Percentiles rank a stretch among this genome's conserved stretches.
These are phyloP conservation scores for Urochloa ruziziensis DNA, from an alignment of 176 grass and related monocot genomes.

Conservation along the genomic window DNA sequence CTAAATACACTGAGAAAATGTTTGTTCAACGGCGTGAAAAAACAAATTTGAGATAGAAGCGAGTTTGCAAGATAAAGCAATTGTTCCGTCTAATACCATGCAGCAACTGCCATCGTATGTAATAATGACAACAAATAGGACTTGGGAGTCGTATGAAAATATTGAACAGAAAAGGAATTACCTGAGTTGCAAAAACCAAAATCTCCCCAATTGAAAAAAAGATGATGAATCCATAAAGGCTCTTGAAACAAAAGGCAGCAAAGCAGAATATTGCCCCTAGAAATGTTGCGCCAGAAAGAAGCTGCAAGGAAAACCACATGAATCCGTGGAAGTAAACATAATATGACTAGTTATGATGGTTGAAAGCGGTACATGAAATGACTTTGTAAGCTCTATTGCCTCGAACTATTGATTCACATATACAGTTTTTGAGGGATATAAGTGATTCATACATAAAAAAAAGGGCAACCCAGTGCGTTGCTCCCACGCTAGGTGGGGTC, in stretches of 20 bases:
- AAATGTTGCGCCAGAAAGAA: conserved; percentile 91
- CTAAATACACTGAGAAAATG: conserved; percentile 5
- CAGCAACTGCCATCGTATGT: not conserved
- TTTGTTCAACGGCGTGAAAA: not conserved
- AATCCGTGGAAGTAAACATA: conserved; percentile 9
- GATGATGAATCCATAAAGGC: conserved; percentile 92
- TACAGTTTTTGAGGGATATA: not conserved
- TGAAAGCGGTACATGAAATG: conserved; percentile 15
- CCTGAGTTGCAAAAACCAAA: conserved; percentile 97
- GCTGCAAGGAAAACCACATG: conserved; percentile 43
- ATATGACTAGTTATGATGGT: not conserved
- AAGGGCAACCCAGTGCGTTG: too few species aligned
- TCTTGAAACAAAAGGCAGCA: conserved; percentile 94
- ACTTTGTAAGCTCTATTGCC: not conserved
- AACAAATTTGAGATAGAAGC: not conserved
- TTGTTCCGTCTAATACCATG: conserved; percentile 6
- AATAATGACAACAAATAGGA: not conserved
- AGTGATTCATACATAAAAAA: too few species aligned
- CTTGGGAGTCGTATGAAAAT: conserved; percentile 1
- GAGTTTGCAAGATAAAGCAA: not conserved
- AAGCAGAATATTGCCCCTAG: conserved; percentile 97
- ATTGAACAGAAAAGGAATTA: conserved; percentile 19
- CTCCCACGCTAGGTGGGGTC: too few species aligned
- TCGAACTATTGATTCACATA: conserved; percentile 1
- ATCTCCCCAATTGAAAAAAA: conserved; percentile 85